These are phyloP conservation scores for Xerocomus spinulosus DNA, from an alignment of 768 basidiomycete genomes.

Conservation along the genomic window DNA sequence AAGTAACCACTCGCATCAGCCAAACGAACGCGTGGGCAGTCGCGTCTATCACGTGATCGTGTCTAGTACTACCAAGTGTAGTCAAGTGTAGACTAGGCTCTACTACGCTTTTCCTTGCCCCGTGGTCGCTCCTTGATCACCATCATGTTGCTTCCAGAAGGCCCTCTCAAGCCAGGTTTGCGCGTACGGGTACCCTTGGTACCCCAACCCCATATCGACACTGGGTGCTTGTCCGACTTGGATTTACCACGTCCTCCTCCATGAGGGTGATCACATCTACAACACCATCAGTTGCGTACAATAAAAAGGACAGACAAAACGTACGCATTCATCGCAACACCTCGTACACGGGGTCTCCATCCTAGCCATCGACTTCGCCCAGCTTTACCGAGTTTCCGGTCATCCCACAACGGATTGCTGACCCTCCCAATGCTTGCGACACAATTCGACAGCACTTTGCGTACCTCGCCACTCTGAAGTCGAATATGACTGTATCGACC, in stretches of 20 bases:
- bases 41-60: constrained; percentile 31
- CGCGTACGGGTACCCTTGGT: constrained; percentile 92
- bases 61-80: too few species aligned
- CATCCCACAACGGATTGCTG: constrained; percentile 88
- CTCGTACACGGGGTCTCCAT: constrained; percentile 77
- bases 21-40: constrained; percentile 29
- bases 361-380: constrained; percentile 88
- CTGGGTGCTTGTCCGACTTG: constrained; percentile 93
- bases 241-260: constrained; percentile 98
- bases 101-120: constrained; percentile 47
- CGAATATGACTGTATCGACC: constrained; percentile 78
- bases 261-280: constrained; percentile 85
- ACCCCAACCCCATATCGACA: constrained; percentile 89
- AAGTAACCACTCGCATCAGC: constrained; percentile 1
- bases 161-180: constrained; percentile 86
- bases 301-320: constrained; percentile 20
- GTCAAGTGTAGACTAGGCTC: not conserved
- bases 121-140: constrained; percentile 82
- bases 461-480: constrained; percentile 89
- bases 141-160: constrained; percentile 87
- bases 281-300: not conserved
- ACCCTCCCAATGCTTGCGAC: constrained; percentile 89
- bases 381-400: constrained; percentile 83
- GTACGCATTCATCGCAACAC: constrained; percentile 96
- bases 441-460: constrained; percentile 76